Conservation (phyloP, 306 rosid genomes). For the Fagus sylvatica region DNA sequence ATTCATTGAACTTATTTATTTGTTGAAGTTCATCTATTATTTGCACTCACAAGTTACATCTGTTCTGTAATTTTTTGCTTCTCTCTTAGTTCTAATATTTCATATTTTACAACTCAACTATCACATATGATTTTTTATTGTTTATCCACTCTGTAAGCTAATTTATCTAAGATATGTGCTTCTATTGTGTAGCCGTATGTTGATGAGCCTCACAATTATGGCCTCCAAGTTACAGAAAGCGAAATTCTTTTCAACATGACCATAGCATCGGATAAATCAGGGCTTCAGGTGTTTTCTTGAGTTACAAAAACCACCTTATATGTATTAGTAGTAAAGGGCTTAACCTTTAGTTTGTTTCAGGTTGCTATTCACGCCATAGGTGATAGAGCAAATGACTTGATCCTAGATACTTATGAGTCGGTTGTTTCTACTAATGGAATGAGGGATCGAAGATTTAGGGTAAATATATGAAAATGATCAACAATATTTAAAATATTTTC, state of each 20-base stretch:
- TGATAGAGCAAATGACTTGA: conserved; percentile 77
- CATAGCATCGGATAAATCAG: conserved; percentile 59
- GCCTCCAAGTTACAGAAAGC: conserved; percentile 54
- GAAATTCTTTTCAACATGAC: conserved; percentile 73
- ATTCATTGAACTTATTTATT: conserved; percentile 3
- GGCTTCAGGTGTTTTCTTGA: conserved; percentile 65
- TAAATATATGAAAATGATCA: conserved; percentile 28
- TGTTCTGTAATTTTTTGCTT: background rate
- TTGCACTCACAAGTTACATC: background rate
- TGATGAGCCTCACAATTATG: conserved; percentile 67
- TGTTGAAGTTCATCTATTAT: background rate
- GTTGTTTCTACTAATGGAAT: conserved; percentile 60
- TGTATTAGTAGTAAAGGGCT: conserved; percentile 11
- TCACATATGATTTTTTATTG: background rate
- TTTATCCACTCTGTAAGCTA: background rate
- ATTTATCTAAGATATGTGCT: conserved; percentile 16
- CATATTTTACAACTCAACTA: background rate
- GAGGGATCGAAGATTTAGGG: conserved; percentile 86
- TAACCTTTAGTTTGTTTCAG: conserved; percentile 43
- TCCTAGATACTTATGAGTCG: conserved; percentile 64
- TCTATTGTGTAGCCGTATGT: conserved; percentile 61
- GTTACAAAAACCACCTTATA: conserved; percentile 8
- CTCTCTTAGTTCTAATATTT: background rate
- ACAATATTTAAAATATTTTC: background rate
- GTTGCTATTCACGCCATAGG: conserved; percentile 94